phyloP scores from a whole-genome alignment of 805 yeast species.

The Zygoascus biomembranicola region DNA sequence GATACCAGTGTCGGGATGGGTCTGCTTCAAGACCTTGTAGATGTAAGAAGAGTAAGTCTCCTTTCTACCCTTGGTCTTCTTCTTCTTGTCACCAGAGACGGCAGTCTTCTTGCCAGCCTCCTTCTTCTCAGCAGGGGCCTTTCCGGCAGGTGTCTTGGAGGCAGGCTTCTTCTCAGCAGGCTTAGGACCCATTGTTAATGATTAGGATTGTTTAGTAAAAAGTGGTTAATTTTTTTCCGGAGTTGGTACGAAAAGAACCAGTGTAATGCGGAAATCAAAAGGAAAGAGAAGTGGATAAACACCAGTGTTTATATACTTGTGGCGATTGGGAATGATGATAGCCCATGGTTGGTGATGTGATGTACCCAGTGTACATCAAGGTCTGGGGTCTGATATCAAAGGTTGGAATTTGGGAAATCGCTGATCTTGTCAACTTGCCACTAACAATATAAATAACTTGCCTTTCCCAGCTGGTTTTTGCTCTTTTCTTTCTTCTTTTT shows the following conservation, averaged over 20 bases:
- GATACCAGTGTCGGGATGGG: slow-evolving; percentile 99
- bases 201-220: slow-evolving; percentile 2
- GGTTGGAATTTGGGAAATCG: not conserved
- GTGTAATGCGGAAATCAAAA: slow-evolving; percentile 20
- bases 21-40: slow-evolving; percentile 97
- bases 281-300: slow-evolving; percentile 3
- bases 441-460: not conserved
- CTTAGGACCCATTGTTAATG: slow-evolving; percentile 32
- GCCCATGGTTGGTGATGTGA: slow-evolving; percentile 2
- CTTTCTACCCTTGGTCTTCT: slow-evolving; percentile 93
- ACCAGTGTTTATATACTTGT: slow-evolving; percentile 8
- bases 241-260: slow-evolving; percentile 13
- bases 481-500: slow-evolving; percentile 7
- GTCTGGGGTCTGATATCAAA: not conserved
- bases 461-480: not conserved
- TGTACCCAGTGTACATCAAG: slow-evolving; percentile 9
- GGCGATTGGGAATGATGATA: slow-evolving; percentile 1
- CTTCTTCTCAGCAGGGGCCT: slow-evolving; percentile 96
- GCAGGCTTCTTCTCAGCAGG: slow-evolving; percentile 52
- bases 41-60: slow-evolving; percentile 97
- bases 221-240: slow-evolving; percentile 24
- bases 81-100: slow-evolving; percentile 69
- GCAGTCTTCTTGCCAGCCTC: slow-evolving; percentile 84
- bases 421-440: not conserved
- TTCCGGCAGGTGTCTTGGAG: slow-evolving; percentile 66